Percentiles rank a stretch among this genome's conserved stretches.
These are phyloP conservation scores for Ogataea salicorniae DNA, from an alignment of 805 yeast species.

Conservation along the genomic window DNA sequence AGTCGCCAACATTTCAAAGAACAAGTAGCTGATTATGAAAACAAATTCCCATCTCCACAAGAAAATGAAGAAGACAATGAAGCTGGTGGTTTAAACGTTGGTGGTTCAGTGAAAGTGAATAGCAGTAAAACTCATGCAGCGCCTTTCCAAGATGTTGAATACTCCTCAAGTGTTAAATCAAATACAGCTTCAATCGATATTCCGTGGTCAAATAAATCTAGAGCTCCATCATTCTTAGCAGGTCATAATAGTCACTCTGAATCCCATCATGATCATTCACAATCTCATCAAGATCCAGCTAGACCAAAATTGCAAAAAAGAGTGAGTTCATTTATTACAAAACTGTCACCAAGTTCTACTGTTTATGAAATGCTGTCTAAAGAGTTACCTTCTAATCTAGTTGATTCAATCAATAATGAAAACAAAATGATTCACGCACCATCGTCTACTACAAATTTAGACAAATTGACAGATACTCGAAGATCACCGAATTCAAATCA, in stretches of 20 bases:
- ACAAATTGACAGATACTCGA: too few species aligned
- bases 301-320: conserved; percentile 9
- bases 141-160: conserved; percentile 1
- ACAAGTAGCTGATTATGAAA: too few species aligned
- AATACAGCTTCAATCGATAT: conserved; percentile 26
- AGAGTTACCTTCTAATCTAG: conserved; percentile 26
- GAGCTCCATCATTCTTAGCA: conserved; percentile 2
- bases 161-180: conserved; percentile 25
- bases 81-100: background rate
- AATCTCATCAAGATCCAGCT: background rate
- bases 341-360: conserved; percentile 10
- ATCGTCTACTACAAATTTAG: conserved; percentile 1
- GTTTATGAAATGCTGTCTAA: conserved; percentile 20
- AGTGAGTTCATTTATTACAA: conserved; percentile 4
- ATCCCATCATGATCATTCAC: conserved; percentile 1
- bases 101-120: background rate
- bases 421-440: conserved; percentile 21
- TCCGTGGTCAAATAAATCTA: conserved; percentile 18
- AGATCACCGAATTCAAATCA: too few species aligned
- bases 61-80: background rate
- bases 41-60: background rate
- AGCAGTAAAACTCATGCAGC: background rate
- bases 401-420: conserved; percentile 27
- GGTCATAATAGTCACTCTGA: conserved; percentile 1
- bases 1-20: too few species aligned